phyloP scores from a whole-genome alignment of 1,284 basidiomycete genomes.

The Ustilago cynodontis region DNA sequence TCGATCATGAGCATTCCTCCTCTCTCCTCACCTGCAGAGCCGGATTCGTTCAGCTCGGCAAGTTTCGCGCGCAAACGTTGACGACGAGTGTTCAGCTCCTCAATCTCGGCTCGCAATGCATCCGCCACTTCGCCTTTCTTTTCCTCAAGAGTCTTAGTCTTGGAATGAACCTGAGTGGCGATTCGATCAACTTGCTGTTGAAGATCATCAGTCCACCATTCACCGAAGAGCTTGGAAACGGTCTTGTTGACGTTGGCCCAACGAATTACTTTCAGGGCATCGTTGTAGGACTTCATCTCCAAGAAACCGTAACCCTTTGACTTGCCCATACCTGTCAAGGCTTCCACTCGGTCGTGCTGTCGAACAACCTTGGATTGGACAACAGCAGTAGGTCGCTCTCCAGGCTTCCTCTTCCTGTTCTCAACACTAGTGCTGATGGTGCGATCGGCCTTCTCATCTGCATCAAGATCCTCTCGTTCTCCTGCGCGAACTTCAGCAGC shows the following conservation, averaged over 20 bases:
- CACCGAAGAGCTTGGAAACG: conserved; percentile 47
- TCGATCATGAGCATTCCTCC: conserved; percentile 66
- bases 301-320: conserved; percentile 96
- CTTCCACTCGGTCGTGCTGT: conserved; percentile 85
- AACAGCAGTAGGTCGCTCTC: conserved; percentile 75
- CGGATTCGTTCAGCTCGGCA: conserved; percentile 47
- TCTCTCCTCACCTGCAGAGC: conserved; percentile 53
- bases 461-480: conserved; percentile 76
- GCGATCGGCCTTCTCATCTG: conserved; percentile 78
- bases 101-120: conserved; percentile 20
- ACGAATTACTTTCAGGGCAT: conserved; percentile 88
- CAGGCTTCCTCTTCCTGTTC: conserved; percentile 68
- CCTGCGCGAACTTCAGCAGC: conserved; percentile 81
- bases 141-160: conserved; percentile 31
- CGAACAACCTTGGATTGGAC: conserved; percentile 90
- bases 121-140: conserved; percentile 36
- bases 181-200: conserved; percentile 41
- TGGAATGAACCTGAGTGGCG: conserved; percentile 47
- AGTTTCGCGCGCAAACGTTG: conserved; percentile 55
- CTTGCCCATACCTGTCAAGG: conserved; percentile 84
- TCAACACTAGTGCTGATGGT: conserved; percentile 45
- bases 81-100: conserved; percentile 48
- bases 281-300: conserved; percentile 86
- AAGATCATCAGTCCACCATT: conserved; percentile 65
- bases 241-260: conserved; percentile 89